Percentiles rank a stretch among this genome's conserved stretches.
These are phyloP conservation scores for Fraxinus sp. DNA, from an alignment of 305 asterid genomes.

Conservation along the genomic window DNA sequence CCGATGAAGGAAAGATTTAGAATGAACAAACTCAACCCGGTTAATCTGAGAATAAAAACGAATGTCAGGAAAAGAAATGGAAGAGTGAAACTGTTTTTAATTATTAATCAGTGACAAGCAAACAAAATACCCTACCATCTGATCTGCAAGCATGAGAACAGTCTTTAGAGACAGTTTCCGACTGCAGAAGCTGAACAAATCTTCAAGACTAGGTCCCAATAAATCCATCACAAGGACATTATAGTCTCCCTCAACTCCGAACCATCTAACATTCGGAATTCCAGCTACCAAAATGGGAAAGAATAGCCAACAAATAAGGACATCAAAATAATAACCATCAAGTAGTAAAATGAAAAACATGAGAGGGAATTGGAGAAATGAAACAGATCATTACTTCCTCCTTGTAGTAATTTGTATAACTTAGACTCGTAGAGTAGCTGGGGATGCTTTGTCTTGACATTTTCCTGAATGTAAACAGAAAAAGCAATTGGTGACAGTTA, in stretches of 20 bases:
- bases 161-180: conserved; percentile 83
- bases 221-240: conserved; percentile 93
- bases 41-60: conserved; percentile 49
- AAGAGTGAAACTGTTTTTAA: neutral
- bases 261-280: conserved; percentile 77
- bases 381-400: conserved; percentile 70
- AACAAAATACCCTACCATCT: conserved; percentile 56
- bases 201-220: conserved; percentile 93
- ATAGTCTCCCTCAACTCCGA: conserved; percentile 90
- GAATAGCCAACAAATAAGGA: neutral
- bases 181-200: conserved; percentile 82
- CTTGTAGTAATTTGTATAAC: conserved; percentile 77
- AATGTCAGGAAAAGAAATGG: conserved; percentile 1
- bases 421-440: conserved; percentile 77
- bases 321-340: conserved; percentile 19
- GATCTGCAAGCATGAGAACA: conserved; percentile 94
- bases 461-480: conserved; percentile 57
- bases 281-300: conserved; percentile 54
- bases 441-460: conserved; percentile 84
- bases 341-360: conserved; percentile 9
- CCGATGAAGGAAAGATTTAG: conserved; percentile 80
- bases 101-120: neutral
- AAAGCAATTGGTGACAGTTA: neutral
- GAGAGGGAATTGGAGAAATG: conserved; percentile 13
- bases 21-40: conserved; percentile 76